Evolutionary conservation across 2,329 filamentous ascomycete genomes (phyloP).

Genomic region (Zymoseptoria passerinii): DNA sequence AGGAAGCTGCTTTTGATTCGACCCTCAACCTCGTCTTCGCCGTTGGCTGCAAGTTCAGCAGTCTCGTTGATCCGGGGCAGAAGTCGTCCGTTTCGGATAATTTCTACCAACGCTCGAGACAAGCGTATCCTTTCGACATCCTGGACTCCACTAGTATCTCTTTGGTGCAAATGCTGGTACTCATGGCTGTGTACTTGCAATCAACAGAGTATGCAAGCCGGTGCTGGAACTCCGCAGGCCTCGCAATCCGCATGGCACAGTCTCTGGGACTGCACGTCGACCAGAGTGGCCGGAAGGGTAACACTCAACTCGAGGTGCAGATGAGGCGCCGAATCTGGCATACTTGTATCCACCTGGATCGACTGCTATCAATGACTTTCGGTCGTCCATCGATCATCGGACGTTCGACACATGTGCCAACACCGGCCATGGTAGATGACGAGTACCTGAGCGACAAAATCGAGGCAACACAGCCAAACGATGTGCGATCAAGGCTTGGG

Average conservation of each 20-base stretch:
- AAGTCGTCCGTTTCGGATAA: constrained; percentile 19
- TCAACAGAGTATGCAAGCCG: constrained; percentile 21
- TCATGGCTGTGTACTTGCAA: constrained; percentile 20
- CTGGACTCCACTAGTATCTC: constrained; percentile 21
- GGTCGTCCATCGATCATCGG: constrained; percentile 25
- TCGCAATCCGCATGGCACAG: constrained; percentile 54
- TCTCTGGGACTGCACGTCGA: constrained; percentile 61
- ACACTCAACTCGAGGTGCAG: constrained; percentile 57
- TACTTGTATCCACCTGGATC: constrained; percentile 31
- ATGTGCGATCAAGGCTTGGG: constrained; percentile 25
- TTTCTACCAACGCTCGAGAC: constrained; percentile 21
- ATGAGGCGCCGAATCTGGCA: constrained; percentile 59
- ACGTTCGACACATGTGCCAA: constrained; percentile 17
- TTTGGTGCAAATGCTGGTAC: constrained; percentile 19
- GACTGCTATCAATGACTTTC: constrained; percentile 38
- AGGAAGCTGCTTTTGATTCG: constrained; percentile 20
- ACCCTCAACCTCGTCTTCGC: constrained; percentile 22
- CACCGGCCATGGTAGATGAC: constrained; percentile 38
- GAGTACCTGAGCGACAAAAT: constrained; percentile 45
- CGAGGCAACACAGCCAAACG: constrained; percentile 31
- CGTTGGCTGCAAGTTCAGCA: constrained; percentile 21
- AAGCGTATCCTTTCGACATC: constrained; percentile 20
- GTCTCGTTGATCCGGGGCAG: constrained; percentile 15
- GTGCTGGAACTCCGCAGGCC: constrained; percentile 22
- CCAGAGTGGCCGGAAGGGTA: constrained; percentile 41